Evolutionary conservation across 169 alveolate genomes (phyloP).

Genomic region (Cryptosporidium tyzzeri): DNA sequence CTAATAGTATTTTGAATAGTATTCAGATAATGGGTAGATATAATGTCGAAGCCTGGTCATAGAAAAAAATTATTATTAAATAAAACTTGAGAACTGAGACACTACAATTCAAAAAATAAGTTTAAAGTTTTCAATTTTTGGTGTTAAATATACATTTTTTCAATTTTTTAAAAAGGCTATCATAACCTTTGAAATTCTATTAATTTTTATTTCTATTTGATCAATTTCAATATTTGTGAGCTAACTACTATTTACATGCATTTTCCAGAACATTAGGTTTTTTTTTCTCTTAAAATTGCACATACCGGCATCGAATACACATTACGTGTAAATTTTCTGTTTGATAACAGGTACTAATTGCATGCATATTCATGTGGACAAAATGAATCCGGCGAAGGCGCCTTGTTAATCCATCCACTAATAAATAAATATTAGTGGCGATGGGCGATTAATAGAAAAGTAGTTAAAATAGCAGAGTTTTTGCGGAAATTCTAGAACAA

Average conservation of each 20-base stretch:
- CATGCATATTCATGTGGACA: not conserved
- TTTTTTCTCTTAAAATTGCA: not conserved
- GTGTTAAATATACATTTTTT: too few relatives aligned
- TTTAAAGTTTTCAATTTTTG: not conserved
- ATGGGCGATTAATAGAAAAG: not conserved
- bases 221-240: not conserved
- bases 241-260: not conserved
- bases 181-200: not conserved
- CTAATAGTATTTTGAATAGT: slow-evolving; percentile 41
- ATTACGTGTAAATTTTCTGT: too few relatives aligned
- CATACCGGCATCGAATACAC: not conserved
- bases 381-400: not conserved
- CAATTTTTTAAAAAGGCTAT: not conserved
- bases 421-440: too few relatives aligned
- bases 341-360: not conserved
- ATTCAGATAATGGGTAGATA: slow-evolving; percentile 76
- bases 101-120: too few relatives aligned
- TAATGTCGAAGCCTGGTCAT: slow-evolving; percentile 78
- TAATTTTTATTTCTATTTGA: not conserved
- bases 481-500: not conserved
- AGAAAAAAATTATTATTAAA: too few relatives aligned
- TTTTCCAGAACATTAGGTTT: not conserved
- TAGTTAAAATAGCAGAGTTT: too few relatives aligned
- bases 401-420: too few relatives aligned
- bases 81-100: not conserved